These are phyloP conservation scores for Penicillium manginii DNA, from an alignment of 495 filamentous ascomycete species.

Conservation along the genomic window DNA sequence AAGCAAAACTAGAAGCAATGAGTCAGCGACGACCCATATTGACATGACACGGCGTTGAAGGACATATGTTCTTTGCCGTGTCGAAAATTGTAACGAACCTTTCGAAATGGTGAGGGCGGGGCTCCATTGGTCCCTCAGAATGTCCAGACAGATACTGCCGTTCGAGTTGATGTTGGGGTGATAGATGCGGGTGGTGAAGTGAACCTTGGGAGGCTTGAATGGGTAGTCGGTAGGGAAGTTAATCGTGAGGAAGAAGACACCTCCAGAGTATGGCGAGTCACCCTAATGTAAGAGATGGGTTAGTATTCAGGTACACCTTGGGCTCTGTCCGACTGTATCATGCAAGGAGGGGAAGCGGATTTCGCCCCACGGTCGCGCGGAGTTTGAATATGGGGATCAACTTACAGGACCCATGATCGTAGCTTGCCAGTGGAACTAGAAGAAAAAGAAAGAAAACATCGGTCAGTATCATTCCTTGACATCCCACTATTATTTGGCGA, in stretches of 20 bases:
- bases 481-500: slow-evolving; percentile 15
- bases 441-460: slow-evolving; percentile 3
- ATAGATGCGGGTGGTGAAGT: slow-evolving; percentile 99
- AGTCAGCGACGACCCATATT: slow-evolving; percentile 25
- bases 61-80: neutral
- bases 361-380: slow-evolving; percentile 10
- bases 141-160: slow-evolving; percentile 98
- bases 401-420: slow-evolving; percentile 99
- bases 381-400: slow-evolving; percentile 27
- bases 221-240: slow-evolving; percentile 99
- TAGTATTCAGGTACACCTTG: slow-evolving; percentile 24
- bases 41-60: neutral
- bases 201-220: slow-evolving; percentile 99
- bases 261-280: slow-evolving; percentile 95
- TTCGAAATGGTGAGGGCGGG: slow-evolving; percentile 98
- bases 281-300: slow-evolving; percentile 50
- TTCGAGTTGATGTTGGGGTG: slow-evolving; percentile 99
- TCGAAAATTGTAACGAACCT: slow-evolving; percentile 57
- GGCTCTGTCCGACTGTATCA: slow-evolving; percentile 1
- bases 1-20: slow-evolving; percentile 69
- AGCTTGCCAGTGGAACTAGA: slow-evolving; percentile 99
- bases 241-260: slow-evolving; percentile 97
- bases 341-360: neutral
- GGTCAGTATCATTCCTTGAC: slow-evolving; percentile 25
- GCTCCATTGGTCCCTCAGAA: slow-evolving; percentile 98